phyloP scores from a whole-genome alignment of 768 basidiomycete species.

The Rhodosporidiobolus sp. region DNA sequence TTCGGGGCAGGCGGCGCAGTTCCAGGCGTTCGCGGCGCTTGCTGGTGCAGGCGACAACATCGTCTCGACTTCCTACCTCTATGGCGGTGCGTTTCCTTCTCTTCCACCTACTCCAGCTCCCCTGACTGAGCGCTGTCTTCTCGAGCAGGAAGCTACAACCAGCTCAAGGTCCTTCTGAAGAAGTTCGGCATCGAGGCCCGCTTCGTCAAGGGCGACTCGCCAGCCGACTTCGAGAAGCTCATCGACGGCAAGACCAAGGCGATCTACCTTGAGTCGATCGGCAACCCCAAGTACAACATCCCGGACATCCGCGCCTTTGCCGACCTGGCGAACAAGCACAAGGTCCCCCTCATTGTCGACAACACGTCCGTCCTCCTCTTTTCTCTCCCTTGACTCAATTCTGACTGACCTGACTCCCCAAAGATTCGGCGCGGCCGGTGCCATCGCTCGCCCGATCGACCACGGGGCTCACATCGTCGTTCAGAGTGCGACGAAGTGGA shows the following conservation, averaged over 20 bases:
- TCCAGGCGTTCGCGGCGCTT: slow-evolving; percentile 61
- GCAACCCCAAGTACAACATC: slow-evolving; percentile 69
- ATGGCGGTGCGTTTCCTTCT: slow-evolving; percentile 62
- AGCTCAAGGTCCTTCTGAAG: slow-evolving; percentile 27
- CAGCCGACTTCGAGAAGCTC: slow-evolving; percentile 61
- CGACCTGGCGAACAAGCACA: slow-evolving; percentile 67
- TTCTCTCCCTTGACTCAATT: no score
- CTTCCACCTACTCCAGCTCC: background rate
- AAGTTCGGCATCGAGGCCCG: slow-evolving; percentile 53
- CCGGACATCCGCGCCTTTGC: slow-evolving; percentile 64
- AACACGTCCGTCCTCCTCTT: no score
- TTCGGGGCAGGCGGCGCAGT: slow-evolving; percentile 72
- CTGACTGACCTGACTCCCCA: no score
- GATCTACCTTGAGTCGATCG: slow-evolving; percentile 64
- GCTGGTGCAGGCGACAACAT: slow-evolving; percentile 67
- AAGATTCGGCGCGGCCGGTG: background rate
- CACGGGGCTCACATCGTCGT: slow-evolving; percentile 77
- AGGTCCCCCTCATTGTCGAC: slow-evolving; percentile 73
- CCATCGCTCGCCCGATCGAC: slow-evolving; percentile 63
- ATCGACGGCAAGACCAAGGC: slow-evolving; percentile 70
- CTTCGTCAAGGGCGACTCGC: slow-evolving; percentile 60
- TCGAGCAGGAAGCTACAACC: slow-evolving; percentile 39
- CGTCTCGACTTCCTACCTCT: slow-evolving; percentile 65
- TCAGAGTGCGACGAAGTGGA: slow-evolving; percentile 67
- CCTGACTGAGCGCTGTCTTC: no score